Conservation (phyloP, 2,329 filamentous ascomycete genomes). For the Colletotrichum sp. region DNA sequence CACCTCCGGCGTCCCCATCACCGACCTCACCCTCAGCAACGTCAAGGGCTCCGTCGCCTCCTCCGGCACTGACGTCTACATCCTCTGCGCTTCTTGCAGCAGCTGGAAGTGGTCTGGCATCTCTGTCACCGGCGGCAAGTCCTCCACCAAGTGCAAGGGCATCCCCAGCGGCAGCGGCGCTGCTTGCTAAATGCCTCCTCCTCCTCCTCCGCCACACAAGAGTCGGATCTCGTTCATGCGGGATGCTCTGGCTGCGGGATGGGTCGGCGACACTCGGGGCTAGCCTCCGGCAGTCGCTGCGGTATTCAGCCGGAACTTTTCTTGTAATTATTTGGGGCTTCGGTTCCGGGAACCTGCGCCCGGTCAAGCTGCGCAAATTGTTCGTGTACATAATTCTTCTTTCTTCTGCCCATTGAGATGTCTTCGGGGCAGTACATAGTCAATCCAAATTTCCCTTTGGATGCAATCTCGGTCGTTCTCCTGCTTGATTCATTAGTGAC, state of each 20-base stretch:
- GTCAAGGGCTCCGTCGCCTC: constrained; percentile 48
- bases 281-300: not conserved
- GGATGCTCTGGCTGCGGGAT: not conserved
- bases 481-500: not conserved
- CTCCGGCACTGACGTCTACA: constrained; percentile 49
- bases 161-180: constrained; percentile 25
- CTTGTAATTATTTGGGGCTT: not conserved
- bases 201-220: not conserved
- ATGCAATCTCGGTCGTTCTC: not conserved
- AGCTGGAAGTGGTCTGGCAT: constrained; percentile 59
- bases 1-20: constrained; percentile 58
- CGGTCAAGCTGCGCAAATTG: not conserved
- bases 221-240: not conserved
- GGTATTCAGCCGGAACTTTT: not conserved
- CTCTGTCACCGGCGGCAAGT: constrained; percentile 56
- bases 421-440: not conserved
- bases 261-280: not conserved
- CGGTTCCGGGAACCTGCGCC: not conserved
- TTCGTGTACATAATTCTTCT: constrained; percentile 13
- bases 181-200: constrained; percentile 2
- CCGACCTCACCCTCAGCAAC: constrained; percentile 46
- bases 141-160: constrained; percentile 28
- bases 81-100: constrained; percentile 58
- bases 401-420: not conserved
- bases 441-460: not conserved